Evolutionary conservation across 2,329 filamentous ascomycete genomes (phyloP), one percentile per base, ranked within the genome.

Genomic region (Phaeophleospora eucalypticola): DNA sequence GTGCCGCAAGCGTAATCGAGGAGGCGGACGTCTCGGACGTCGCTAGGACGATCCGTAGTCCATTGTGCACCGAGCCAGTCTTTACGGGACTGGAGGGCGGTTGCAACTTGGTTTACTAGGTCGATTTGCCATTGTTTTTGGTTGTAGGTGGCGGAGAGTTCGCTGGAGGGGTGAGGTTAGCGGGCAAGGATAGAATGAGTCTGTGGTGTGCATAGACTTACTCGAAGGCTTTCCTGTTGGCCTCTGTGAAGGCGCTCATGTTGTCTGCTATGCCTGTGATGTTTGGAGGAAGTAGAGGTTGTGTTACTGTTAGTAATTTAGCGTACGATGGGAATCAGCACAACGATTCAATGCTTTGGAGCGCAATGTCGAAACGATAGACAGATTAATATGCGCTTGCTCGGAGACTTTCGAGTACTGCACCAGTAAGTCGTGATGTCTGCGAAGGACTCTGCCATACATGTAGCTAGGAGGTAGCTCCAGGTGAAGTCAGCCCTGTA

Each of bases 1-100:
- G 64, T 64, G 8, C 64, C 64, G 34, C 61, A 64, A 12, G 64
- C 63, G 45, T 66, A 67, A 53, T 67, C 64, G 1, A 67, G 57
- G 0, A 67, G 56, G 9, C 48, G 50, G 29, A 61, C 54, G 15
- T 58, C 41, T 19, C 41, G 43, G 3, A 35, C 20, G n/a, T 34
- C 4, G 14, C 51, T 46, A 15, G 41, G 17, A 3, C 47, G 10
- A 15, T 54, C 45, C 16, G 43, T 35, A 12, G 24, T 29, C 59
- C 61, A 64, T 29, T 55, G 43, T 7, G 57, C 53, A 12, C 60
- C 59, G 29, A 66, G 47, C 64, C 63, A 66, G 37, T 56, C 45
- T 48, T 53, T 51, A 19, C 56, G 56, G 1, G 51, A 35, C n/a
- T 53, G 53, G 2, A 67, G 45, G 4, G 59, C 63, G 17, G 56